phyloP scores from a whole-genome alignment of 495 filamentous ascomycete species.

The Xylaria intraflava region DNA sequence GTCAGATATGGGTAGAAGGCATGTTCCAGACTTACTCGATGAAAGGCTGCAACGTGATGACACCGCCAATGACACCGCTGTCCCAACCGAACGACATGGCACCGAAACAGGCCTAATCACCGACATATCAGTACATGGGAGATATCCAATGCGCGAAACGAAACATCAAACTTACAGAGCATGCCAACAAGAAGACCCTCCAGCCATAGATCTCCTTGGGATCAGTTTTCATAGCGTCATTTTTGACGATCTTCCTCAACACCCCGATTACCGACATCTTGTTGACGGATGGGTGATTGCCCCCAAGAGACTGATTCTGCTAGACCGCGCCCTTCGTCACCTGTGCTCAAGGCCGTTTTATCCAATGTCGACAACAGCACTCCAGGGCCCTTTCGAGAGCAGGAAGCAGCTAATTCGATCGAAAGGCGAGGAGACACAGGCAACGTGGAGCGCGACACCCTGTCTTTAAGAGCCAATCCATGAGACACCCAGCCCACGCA shows the following conservation, averaged over 20 bases:
- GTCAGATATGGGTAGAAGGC: slow-evolving; percentile 25
- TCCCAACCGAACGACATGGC: slow-evolving; percentile 67
- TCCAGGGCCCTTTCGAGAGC: background rate
- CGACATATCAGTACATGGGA: slow-evolving; percentile 5
- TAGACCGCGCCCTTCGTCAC: background rate
- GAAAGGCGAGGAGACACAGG: background rate
- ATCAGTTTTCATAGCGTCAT: slow-evolving; percentile 70
- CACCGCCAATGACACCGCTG: slow-evolving; percentile 61
- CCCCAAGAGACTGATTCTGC: background rate
- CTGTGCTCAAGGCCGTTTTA: background rate
- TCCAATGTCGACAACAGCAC: background rate
- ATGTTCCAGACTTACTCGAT: slow-evolving; percentile 18
- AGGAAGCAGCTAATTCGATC: background rate
- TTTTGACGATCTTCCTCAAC: slow-evolving; percentile 61
- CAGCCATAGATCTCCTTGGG: slow-evolving; percentile 74
- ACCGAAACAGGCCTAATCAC: slow-evolving; percentile 59
- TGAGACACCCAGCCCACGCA: background rate
- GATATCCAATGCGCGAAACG: too few relatives aligned
- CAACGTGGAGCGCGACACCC: background rate
- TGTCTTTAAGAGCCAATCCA: slow-evolving; percentile 4
- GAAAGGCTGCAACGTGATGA: slow-evolving; percentile 47
- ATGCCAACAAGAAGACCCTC: slow-evolving; percentile 63
- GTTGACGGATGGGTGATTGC: slow-evolving; percentile 6
- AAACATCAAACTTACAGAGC: slow-evolving; percentile 45
- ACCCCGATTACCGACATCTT: slow-evolving; percentile 31